A percentile compares a stretch with the other conserved stretches of the same genome.
Evolutionary conservation across 495 filamentous ascomycete genomes (phyloP).

Genomic region (Hypoxylon crocopeplum): DNA sequence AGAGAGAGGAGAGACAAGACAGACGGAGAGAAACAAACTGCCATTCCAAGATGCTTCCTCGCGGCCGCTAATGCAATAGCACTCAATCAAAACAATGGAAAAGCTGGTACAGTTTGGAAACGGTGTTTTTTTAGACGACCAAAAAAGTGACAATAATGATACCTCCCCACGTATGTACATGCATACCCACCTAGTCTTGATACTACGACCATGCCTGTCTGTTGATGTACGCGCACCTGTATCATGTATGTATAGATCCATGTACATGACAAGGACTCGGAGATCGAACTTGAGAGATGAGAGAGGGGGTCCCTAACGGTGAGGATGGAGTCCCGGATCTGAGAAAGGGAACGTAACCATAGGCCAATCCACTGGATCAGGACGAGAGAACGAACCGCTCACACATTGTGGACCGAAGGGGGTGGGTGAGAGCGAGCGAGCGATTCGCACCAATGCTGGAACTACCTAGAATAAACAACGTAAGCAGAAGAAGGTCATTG

Average conservation of each 20-base stretch:
- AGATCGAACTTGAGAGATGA: constrained; percentile 42
- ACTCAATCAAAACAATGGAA: constrained; percentile 45
- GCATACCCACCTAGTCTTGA: constrained; percentile 45
- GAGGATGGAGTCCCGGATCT: constrained; percentile 39
- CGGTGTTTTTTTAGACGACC: constrained; percentile 41
- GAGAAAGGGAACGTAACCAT: constrained; percentile 20
- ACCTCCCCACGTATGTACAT: constrained; percentile 49
- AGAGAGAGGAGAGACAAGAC: constrained; percentile 13
- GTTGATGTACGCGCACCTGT: constrained; percentile 36
- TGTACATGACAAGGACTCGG: constrained; percentile 48
- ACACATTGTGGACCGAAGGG: constrained; percentile 30
- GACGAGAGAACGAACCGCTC: constrained; percentile 19
- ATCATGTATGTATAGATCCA: constrained; percentile 43
- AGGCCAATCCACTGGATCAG: constrained; percentile 34
- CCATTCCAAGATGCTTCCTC: constrained; percentile 51
- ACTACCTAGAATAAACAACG: constrained; percentile 26
- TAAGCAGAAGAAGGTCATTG: constrained; percentile 24
- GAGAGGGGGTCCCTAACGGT: constrained; percentile 32
- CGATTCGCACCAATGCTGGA: constrained; percentile 37
- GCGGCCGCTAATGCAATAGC: constrained; percentile 62
- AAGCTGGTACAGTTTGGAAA: constrained; percentile 40
- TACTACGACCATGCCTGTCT: constrained; percentile 40
- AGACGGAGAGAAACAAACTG: constrained; percentile 38
- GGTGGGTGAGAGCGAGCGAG: constrained; percentile 19
- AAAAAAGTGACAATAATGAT: constrained; percentile 43